Evolutionary conservation across 2,329 filamentous ascomycete species (phyloP).

Genomic region (Fusarium sp.): DNA sequence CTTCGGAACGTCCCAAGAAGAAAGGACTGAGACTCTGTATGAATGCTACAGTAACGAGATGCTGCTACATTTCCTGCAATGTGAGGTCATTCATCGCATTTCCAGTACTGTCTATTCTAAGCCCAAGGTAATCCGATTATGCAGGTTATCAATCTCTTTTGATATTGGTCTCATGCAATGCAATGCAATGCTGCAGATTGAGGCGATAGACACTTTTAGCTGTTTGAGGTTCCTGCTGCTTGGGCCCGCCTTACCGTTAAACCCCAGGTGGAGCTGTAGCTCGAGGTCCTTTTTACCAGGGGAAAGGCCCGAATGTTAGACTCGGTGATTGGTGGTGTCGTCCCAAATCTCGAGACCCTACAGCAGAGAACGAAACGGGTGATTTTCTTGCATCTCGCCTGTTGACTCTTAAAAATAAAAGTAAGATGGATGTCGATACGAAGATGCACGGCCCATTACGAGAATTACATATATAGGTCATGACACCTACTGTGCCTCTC

Average conservation of each 20-base stretch:
- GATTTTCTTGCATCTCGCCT: conserved; percentile 5
- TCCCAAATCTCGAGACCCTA: background rate
- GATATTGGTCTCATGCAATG: conserved; percentile 3
- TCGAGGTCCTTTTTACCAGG: conserved; percentile 37
- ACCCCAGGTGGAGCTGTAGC: conserved; percentile 21
- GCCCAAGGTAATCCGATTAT: background rate
- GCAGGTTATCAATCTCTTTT: background rate
- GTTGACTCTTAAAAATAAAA: background rate
- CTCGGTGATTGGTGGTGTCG: conserved; percentile 35
- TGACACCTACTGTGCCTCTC: background rate
- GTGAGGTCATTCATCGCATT: conserved; percentile 2
- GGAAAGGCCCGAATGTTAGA: conserved; percentile 42
- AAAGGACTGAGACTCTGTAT: background rate
- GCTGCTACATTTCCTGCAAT: no score
- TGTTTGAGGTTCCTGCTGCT: background rate
- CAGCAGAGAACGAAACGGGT: conserved; percentile 2
- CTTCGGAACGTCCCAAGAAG: background rate
- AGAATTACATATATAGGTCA: background rate
- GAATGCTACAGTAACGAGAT: conserved; percentile 2
- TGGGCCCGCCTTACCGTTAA: background rate
- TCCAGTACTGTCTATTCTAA: background rate
- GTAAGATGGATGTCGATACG: conserved; percentile 2
- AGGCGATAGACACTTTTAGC: background rate
- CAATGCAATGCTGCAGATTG: background rate
- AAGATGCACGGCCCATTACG: conserved; percentile 6